Evolutionary conservation across 306 rosid species (phyloP).

Genomic region (Fragaria nilgerrensis): DNA sequence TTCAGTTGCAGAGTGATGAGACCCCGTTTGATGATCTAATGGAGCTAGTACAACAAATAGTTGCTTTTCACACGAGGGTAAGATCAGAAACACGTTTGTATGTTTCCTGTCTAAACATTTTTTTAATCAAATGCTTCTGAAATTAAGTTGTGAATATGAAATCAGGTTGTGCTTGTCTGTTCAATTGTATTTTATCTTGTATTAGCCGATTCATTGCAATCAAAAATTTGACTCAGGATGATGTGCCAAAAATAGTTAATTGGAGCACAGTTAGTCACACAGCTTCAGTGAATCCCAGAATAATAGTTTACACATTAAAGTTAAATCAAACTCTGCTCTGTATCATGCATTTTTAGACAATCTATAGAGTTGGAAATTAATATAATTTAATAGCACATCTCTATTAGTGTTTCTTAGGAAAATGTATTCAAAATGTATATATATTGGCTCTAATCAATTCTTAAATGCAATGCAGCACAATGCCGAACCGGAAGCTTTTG

Average conservation of each 20-base stretch:
- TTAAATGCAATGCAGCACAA: conserved; percentile 69
- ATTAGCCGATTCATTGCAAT: not conserved
- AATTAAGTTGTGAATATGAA: not conserved
- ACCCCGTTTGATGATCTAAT: conserved; percentile 73
- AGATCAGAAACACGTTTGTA: not conserved
- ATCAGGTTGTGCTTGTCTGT: not conserved
- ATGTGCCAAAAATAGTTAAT: not conserved
- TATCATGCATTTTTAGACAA: not conserved
- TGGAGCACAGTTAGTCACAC: not conserved
- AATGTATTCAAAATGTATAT: conserved; percentile 8
- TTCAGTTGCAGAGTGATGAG: conserved; percentile 64
- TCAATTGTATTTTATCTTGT: not conserved
- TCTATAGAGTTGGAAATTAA: not conserved
- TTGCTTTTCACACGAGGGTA: conserved; percentile 88
- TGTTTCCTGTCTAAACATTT: not conserved
- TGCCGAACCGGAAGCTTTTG: conserved; percentile 98
- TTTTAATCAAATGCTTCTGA: not conserved
- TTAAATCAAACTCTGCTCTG: not conserved
- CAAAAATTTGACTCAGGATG: not conserved
- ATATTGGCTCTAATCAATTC: conserved; percentile 25
- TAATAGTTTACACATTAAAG: not conserved
- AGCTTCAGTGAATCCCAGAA: not conserved
- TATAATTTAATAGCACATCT: not conserved
- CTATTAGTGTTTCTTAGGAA: not conserved
- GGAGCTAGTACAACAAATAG: conserved; percentile 88